phyloP scores from a whole-genome alignment of 805 yeast species.

The Candida hungchunana region DNA sequence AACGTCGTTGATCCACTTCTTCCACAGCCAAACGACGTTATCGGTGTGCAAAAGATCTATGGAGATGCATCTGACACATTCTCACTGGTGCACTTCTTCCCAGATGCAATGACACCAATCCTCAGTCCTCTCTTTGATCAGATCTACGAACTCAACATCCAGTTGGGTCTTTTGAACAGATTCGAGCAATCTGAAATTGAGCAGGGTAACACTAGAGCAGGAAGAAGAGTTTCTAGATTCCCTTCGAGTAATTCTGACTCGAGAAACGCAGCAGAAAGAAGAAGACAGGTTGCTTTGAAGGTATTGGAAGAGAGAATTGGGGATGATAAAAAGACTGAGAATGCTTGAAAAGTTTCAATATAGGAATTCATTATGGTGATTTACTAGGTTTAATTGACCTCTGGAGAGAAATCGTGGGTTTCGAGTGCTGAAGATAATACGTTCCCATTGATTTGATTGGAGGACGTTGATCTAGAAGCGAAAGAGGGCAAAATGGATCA shows the following conservation, averaged over 20 bases:
- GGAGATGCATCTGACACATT: constrained; percentile 94
- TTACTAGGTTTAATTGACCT: too few relatives aligned
- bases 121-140: constrained; percentile 48
- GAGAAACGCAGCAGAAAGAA: constrained; percentile 63
- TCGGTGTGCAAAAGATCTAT: constrained; percentile 35
- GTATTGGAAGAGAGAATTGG: constrained; percentile 63
- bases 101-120: constrained; percentile 49
- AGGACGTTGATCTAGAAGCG: too few relatives aligned
- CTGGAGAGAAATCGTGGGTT: too few relatives aligned
- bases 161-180: constrained; percentile 49
- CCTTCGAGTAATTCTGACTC: constrained; percentile 26
- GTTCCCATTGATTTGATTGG: too few relatives aligned
- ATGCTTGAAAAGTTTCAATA: too few relatives aligned
- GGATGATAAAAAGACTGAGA: constrained; percentile 20
- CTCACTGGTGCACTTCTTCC: constrained; percentile 80
- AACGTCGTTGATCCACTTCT: constrained; percentile 51
- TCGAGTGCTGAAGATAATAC: too few relatives aligned
- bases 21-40: constrained; percentile 35
- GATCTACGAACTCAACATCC: constrained; percentile 35
- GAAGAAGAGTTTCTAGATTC: constrained; percentile 42
- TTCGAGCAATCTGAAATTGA: constrained; percentile 69
- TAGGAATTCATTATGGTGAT: too few relatives aligned
- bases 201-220: constrained; percentile 68
- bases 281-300: constrained; percentile 73
- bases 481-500: too few relatives aligned